Percentiles rank a stretch among this genome's conserved stretches.
These are phyloP conservation scores for Yamadazyma taylorii DNA, from an alignment of 1,139 yeast genomes.

Conservation along the genomic window DNA sequence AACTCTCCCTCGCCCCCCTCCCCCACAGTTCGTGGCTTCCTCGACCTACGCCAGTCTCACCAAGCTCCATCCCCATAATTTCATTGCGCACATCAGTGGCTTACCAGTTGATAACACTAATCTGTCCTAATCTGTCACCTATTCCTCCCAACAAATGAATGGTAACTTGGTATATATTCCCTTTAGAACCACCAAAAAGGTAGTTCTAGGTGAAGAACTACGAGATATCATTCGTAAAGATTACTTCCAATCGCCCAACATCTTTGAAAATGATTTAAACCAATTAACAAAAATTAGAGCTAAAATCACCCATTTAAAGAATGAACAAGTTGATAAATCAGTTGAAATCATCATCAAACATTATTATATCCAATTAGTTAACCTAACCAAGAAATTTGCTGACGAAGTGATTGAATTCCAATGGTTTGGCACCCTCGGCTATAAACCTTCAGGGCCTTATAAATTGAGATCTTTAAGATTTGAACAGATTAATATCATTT, in stretches of 20 bases:
- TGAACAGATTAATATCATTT: constrained; percentile 64
- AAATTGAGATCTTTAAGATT: constrained; percentile 46
- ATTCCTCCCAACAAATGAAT: constrained; percentile 20
- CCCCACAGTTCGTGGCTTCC: no score
- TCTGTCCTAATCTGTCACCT: not conserved
- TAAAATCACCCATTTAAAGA: constrained; percentile 22
- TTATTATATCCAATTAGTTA: constrained; percentile 33
- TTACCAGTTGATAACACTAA: no score
- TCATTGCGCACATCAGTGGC: not conserved
- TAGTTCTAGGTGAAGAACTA: constrained; percentile 48
- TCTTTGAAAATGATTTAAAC: constrained; percentile 54
- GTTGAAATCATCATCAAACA: constrained; percentile 22
- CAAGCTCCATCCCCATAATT: no score
- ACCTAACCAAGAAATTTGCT: constrained; percentile 40
- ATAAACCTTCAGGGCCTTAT: constrained; percentile 43
- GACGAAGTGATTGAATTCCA: constrained; percentile 51
- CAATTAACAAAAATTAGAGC: constrained; percentile 32
- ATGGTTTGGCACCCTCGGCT: constrained; percentile 73
- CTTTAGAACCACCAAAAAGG: constrained; percentile 47
- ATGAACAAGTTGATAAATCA: constrained; percentile 19
- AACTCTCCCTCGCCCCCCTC: no score
- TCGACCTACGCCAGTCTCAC: no score
- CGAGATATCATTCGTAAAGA: constrained; percentile 53
- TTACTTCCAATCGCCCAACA: constrained; percentile 64
- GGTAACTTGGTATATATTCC: constrained; percentile 53